phyloP scores from a whole-genome alignment of 768 basidiomycete species.

The Tylopilus rubrobrunneus region DNA sequence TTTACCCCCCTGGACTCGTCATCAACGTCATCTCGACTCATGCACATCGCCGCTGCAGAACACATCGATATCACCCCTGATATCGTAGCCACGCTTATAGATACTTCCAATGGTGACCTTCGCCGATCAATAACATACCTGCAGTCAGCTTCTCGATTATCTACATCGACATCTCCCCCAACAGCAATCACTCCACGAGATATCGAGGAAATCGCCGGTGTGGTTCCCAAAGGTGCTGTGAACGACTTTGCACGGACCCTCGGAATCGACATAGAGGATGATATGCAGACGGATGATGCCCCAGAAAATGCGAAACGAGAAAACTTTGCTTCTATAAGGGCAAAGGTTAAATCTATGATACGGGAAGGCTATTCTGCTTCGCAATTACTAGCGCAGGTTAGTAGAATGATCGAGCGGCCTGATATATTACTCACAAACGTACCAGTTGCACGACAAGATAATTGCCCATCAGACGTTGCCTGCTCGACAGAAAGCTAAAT shows the following conservation, averaged over 20 bases:
- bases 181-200: conserved; percentile 70
- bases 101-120: conserved; percentile 85
- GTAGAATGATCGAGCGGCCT: conserved; percentile 16
- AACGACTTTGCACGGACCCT: conserved; percentile 63
- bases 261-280: conserved; percentile 66
- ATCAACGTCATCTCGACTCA: conserved; percentile 72
- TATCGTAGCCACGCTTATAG: conserved; percentile 72
- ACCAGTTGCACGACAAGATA: conserved; percentile 86
- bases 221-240: conserved; percentile 77
- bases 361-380: conserved; percentile 91
- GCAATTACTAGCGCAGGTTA: conserved; percentile 84
- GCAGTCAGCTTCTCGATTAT: conserved; percentile 90
- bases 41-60: conserved; percentile 78
- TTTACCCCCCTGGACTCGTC: conserved; percentile 86
- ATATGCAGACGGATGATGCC: conserved; percentile 44
- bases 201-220: conserved; percentile 96
- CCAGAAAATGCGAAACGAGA: conserved; percentile 23
- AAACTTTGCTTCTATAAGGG: conserved; percentile 60
- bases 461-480: conserved; percentile 78
- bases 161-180: conserved; percentile 68
- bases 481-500: conserved; percentile 73
- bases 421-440: conserved; percentile 5
- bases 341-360: conserved; percentile 71
- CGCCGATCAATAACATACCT: conserved; percentile 97
- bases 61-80: conserved; percentile 50